phyloP scores from a whole-genome alignment of 73 alveolate species.

The Paramecium bursaria region DNA sequence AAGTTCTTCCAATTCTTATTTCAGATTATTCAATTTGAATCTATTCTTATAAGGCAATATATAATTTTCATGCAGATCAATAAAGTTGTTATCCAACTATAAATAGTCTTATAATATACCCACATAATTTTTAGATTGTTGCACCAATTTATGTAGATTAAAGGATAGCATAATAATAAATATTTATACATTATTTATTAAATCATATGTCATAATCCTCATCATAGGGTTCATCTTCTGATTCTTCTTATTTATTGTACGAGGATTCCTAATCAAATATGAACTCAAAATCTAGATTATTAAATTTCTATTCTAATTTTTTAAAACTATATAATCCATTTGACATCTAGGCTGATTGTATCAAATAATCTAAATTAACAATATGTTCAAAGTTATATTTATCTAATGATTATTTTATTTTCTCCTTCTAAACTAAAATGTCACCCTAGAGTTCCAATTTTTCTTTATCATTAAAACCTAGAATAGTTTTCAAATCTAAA shows the following conservation, averaged over 20 bases:
- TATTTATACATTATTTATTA: no score
- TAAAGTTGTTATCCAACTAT: not conserved
- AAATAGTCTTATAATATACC: no score
- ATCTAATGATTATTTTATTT: constrained; percentile 7
- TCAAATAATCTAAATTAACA: constrained; percentile 29
- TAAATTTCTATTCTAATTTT: constrained; percentile 26
- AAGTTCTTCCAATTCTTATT: not conserved
- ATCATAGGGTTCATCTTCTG: constrained; percentile 60
- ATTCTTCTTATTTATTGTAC: not conserved
- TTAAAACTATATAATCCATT: constrained; percentile 58
- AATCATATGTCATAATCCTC: constrained; percentile 59
- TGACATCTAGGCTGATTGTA: constrained; percentile 34
- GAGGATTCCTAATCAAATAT: constrained; percentile 53
- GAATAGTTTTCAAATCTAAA: constrained; percentile 47
- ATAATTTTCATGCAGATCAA: not conserved
- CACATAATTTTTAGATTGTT: no score
- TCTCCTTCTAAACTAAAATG: constrained; percentile 24
- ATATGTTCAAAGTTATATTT: constrained; percentile 49
- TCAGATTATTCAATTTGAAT: no score
- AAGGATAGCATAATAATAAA: no score
- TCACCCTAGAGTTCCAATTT: constrained; percentile 37
- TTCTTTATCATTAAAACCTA: constrained; percentile 50
- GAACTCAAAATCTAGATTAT: constrained; percentile 55
- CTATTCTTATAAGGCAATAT: not conserved
- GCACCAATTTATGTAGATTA: no score